Evolutionary conservation across 495 filamentous ascomycete genomes (phyloP).

Genomic region (Aspergillus saccharolyticus): DNA sequence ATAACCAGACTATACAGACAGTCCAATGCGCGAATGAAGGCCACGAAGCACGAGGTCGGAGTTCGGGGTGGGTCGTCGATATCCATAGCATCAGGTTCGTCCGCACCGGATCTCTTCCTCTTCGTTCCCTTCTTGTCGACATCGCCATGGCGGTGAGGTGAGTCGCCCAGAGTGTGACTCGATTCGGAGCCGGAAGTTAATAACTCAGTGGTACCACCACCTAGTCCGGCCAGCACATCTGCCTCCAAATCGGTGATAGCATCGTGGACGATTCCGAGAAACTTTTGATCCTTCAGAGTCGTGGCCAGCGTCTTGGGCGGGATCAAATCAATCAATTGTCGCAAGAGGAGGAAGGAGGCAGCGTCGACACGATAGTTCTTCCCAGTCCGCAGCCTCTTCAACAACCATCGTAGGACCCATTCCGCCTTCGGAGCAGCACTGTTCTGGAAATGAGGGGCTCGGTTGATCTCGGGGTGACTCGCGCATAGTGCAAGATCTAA

Average conservation of each 20-base stretch:
- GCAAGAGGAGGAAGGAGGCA: slow-evolving; percentile 45
- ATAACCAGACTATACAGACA: slow-evolving; percentile 33
- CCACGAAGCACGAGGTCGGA: slow-evolving; percentile 35
- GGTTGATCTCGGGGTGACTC: slow-evolving; percentile 30
- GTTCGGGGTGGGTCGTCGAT: slow-evolving; percentile 33
- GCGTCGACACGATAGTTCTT: slow-evolving; percentile 42
- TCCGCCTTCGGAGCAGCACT: slow-evolving; percentile 50
- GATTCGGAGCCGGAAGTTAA: slow-evolving; percentile 32
- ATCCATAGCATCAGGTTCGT: slow-evolving; percentile 34
- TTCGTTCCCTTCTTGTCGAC: slow-evolving; percentile 43
- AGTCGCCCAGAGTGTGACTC: slow-evolving; percentile 37
- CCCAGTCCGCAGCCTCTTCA: slow-evolving; percentile 51
- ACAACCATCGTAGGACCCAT: slow-evolving; percentile 63
- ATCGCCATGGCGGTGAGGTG: slow-evolving; percentile 21
- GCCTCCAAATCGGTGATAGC: slow-evolving; percentile 35
- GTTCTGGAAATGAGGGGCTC: slow-evolving; percentile 21
- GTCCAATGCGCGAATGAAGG: slow-evolving; percentile 37
- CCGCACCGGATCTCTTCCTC: slow-evolving; percentile 34
- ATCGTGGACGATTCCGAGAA: slow-evolving; percentile 39
- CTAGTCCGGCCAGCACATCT: slow-evolving; percentile 30
- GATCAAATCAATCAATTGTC: slow-evolving; percentile 42
- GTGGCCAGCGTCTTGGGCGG: slow-evolving; percentile 43
- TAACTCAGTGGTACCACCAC: slow-evolving; percentile 21
- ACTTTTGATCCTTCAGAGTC: slow-evolving; percentile 47
- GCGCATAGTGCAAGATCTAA: slow-evolving; percentile 38